Evolutionary conservation across 2,329 filamentous ascomycete species (phyloP).

Genomic region (Cladosporium phlei): DNA sequence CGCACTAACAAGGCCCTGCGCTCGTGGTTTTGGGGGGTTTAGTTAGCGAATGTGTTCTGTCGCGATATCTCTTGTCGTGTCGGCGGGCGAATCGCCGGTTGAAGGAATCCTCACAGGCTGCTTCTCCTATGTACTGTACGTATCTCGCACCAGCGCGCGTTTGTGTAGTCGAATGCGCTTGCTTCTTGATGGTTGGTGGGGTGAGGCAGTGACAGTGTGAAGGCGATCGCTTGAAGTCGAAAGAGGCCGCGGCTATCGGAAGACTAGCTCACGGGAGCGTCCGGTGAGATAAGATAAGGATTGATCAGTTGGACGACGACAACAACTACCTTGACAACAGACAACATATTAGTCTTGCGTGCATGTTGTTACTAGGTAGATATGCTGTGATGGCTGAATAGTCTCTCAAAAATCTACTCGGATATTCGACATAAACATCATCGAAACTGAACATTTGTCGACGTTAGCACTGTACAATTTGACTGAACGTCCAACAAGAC

Average conservation of each 20-base stretch:
- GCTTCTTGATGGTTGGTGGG: neutral
- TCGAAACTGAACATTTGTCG: no score
- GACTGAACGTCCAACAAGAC: no score
- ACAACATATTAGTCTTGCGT: no score
- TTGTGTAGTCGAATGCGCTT: conserved; percentile 2
- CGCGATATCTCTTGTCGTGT: conserved; percentile 3
- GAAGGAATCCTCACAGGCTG: conserved; percentile 28
- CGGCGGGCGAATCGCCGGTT: conserved; percentile 22
- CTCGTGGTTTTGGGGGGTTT: conserved; percentile 17
- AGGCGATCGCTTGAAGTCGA: neutral
- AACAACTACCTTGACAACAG: no score
- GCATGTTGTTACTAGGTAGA: no score
- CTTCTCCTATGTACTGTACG: conserved; percentile 8
- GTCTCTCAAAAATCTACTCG: no score
- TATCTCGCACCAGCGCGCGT: neutral
- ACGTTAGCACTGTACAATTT: no score
- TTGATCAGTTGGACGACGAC: no score
- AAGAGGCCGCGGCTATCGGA: neutral
- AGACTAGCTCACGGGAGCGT: neutral
- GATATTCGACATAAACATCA: no score
- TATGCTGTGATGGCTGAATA: no score
- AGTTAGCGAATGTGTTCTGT: conserved; percentile 24
- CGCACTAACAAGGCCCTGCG: conserved; percentile 18
- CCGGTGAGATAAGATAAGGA: no score
- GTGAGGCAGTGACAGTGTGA: neutral